These are phyloP conservation scores for Salinomyces thailandicus DNA, from an alignment of 2,329 filamentous ascomycete genomes.

Conservation along the genomic window DNA sequence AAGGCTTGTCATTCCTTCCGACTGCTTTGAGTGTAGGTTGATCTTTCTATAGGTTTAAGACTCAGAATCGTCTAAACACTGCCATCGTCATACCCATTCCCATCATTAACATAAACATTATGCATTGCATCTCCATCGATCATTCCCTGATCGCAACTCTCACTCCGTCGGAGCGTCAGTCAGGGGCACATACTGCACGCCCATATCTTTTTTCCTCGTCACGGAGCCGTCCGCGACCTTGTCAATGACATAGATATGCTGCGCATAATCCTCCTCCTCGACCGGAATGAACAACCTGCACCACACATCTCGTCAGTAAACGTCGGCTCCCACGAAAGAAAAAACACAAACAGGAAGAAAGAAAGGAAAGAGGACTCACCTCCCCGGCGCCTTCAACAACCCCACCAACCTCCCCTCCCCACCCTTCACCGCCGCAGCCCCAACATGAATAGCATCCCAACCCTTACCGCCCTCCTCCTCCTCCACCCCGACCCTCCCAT, in stretches of 20 bases:
- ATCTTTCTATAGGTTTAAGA: too few species aligned
- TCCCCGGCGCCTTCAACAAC: constrained; percentile 69
- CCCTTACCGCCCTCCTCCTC: constrained; percentile 42
- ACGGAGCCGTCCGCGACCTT: constrained; percentile 58
- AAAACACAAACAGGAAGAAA: constrained; percentile 2
- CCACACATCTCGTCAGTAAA: constrained; percentile 4
- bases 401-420: constrained; percentile 62
- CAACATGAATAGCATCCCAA: constrained; percentile 94
- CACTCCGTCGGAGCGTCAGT: constrained; percentile 51
- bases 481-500: constrained; percentile 42
- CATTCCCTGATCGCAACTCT: too few species aligned
- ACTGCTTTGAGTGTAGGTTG: too few species aligned
- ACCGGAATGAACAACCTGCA: constrained; percentile 65
- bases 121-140: too few species aligned
- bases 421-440: constrained; percentile 67
- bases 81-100: too few species aligned
- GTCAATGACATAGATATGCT: constrained; percentile 65
- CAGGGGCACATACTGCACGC: constrained; percentile 66
- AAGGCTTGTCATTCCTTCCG: too few species aligned
- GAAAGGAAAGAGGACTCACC: constrained; percentile 30
- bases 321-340: neutral
- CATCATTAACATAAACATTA: too few species aligned
- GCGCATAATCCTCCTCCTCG: constrained; percentile 47
- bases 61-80: too few species aligned
- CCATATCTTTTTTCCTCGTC: constrained; percentile 52